phyloP scores from a whole-genome alignment of 257 asterid genomes.

The Gentiana dahurica region DNA sequence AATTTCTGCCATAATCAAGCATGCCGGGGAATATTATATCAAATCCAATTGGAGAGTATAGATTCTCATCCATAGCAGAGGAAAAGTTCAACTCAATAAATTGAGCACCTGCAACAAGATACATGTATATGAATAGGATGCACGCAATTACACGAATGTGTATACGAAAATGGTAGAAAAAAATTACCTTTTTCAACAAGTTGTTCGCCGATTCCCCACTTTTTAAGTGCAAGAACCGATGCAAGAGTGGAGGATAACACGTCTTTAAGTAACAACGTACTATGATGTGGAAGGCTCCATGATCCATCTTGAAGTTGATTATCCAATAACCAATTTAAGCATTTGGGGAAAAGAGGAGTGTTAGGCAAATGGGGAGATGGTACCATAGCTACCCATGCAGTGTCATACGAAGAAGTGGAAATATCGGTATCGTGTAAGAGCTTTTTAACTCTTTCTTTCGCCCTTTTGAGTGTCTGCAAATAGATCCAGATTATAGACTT shows the following conservation, averaged over 20 bases:
- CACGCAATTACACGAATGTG: neutral
- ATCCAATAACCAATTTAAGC: constrained; percentile 60
- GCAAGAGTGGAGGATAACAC: constrained; percentile 77
- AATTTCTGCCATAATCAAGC: constrained; percentile 60
- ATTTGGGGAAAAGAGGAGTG: constrained; percentile 62
- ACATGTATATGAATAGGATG: constrained; percentile 4
- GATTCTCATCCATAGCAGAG: constrained; percentile 34
- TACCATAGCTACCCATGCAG: constrained; percentile 99
- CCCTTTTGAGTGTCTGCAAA: constrained; percentile 35
- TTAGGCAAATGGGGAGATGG: constrained; percentile 58
- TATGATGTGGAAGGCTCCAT: constrained; percentile 77
- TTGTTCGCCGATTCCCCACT: constrained; percentile 70
- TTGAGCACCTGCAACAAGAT: constrained; percentile 35
- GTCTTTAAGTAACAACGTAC: constrained; percentile 46
- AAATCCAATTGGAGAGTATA: constrained; percentile 64
- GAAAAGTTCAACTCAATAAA: constrained; percentile 55
- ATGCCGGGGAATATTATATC: constrained; percentile 68
- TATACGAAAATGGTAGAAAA: neutral
- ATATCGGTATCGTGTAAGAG: constrained; percentile 39
- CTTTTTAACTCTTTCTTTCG: constrained; percentile 43
- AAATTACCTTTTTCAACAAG: constrained; percentile 46
- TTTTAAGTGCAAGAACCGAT: constrained; percentile 71
- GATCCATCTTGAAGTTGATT: constrained; percentile 81
- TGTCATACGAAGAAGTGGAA: constrained; percentile 80
- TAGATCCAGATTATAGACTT: neutral